These are phyloP conservation scores for Agrocybe chaxingu DNA, from an alignment of 768 basidiomycete genomes.

Conservation along the genomic window DNA sequence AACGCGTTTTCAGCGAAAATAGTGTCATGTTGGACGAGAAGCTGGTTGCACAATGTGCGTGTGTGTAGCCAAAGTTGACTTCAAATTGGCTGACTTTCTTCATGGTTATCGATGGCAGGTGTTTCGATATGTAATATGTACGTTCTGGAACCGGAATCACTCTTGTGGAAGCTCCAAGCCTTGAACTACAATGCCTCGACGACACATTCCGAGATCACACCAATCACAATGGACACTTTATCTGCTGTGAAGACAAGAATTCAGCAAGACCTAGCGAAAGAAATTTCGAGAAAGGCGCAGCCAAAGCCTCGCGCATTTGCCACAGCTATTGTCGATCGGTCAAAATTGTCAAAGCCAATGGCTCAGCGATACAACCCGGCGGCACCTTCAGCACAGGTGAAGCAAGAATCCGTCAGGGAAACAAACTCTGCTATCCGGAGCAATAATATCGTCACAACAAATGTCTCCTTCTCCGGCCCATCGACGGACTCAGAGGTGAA, in stretches of 20 bases:
- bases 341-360: constrained; percentile 27
- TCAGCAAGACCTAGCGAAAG: constrained; percentile 40
- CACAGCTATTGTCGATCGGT: constrained; percentile 32
- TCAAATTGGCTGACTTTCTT: not conserved
- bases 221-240: constrained; percentile 48
- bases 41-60: constrained; percentile 51
- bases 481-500: constrained; percentile 30
- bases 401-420: constrained; percentile 31
- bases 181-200: constrained; percentile 34
- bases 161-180: constrained; percentile 73
- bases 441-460: constrained; percentile 8
- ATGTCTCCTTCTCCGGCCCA: constrained; percentile 39
- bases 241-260: constrained; percentile 44
- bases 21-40: constrained; percentile 34
- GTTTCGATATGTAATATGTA: constrained; percentile 62
- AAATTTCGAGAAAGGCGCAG: constrained; percentile 30
- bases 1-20: constrained; percentile 21
- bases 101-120: constrained; percentile 37
- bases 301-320: constrained; percentile 20
- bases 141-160: constrained; percentile 45
- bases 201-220: constrained; percentile 31
- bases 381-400: constrained; percentile 22
- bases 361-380: constrained; percentile 17
- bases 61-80: not conserved
- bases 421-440: constrained; percentile 24